Conservation (phyloP, 495 filamentous ascomycete genomes). For the Talaromyces ruber region DNA sequence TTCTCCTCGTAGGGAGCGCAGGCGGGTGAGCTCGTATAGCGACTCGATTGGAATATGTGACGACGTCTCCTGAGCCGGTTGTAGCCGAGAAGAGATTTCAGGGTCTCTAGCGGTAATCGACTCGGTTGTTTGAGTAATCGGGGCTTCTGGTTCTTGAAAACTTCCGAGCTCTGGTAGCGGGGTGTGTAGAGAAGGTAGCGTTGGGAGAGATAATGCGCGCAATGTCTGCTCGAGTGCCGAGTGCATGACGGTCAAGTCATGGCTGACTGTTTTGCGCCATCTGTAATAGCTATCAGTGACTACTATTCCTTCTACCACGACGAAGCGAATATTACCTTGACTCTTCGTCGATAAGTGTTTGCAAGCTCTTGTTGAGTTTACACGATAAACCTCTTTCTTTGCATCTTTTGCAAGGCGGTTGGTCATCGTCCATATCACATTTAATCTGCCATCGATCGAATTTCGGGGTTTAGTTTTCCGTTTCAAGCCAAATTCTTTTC, state of each 20-base stretch:
- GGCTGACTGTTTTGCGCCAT: conserved; percentile 13
- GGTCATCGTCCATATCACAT: conserved; percentile 30
- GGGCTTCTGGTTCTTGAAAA: not conserved
- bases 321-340: conserved; percentile 12
- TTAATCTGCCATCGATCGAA: conserved; percentile 23
- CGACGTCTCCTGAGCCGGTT: conserved; percentile 14
- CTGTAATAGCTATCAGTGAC: not conserved
- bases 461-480: conserved; percentile 6
- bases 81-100: conserved; percentile 13
- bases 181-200: conserved; percentile 9
- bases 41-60: conserved; percentile 32
- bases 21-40: conserved; percentile 16
- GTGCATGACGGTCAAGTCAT: conserved; percentile 14
- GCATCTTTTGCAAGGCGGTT: conserved; percentile 31
- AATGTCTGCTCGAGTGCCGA: conserved; percentile 15
- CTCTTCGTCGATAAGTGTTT: conserved; percentile 30
- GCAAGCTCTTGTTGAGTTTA: conserved; percentile 35
- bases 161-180: not conserved
- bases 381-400: conserved; percentile 29
- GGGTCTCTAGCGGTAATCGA: conserved; percentile 16
- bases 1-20: conserved; percentile 13
- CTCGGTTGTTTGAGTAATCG: not conserved
- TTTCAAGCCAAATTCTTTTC: not conserved
- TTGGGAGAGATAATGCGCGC: conserved; percentile 11
- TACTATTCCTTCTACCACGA: not conserved